phyloP scores from a whole-genome alignment of 345 rosid species.

The Citrus medica region DNA sequence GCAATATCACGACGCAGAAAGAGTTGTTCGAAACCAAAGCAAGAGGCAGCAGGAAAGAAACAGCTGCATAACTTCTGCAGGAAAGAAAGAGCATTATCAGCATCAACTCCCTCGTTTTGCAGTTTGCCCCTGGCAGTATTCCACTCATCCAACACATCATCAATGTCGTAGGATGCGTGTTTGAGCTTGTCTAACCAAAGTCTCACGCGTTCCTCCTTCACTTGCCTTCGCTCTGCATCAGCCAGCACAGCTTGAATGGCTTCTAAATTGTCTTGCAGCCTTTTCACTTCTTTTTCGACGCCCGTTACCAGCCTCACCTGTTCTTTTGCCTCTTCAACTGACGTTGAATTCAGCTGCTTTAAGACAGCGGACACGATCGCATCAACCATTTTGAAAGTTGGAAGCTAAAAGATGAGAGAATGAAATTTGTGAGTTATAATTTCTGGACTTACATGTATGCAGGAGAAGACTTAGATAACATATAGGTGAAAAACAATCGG shows the following conservation, averaged over 20 bases:
- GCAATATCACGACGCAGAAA: not conserved
- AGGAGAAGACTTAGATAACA: no score
- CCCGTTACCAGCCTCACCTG: not conserved
- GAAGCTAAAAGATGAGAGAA: no score
- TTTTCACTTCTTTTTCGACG: not conserved
- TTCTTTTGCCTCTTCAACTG: not conserved
- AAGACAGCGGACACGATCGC: not conserved
- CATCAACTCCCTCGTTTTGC: not conserved
- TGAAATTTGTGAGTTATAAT: no score
- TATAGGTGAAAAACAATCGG: no score
- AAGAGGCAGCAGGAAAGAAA: not conserved
- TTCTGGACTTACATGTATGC: no score
- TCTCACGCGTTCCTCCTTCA: not conserved
- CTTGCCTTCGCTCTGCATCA: constrained; percentile 2
- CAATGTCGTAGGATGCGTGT: constrained; percentile 1
- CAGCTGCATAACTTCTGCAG: not conserved
- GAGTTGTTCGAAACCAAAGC: not conserved
- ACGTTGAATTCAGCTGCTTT: not conserved
- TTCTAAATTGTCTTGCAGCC: not conserved
- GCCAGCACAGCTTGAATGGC: not conserved
- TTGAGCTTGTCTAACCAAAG: not conserved
- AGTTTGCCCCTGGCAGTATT: not conserved
- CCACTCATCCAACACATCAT: constrained; percentile 11
- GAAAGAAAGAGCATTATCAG: not conserved
- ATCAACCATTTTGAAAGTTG: not conserved